Evolutionary conservation across 305 asterid genomes (phyloP), one percentile per base, ranked within the genome.

Genomic region (Fraxinus dipetala): DNA sequence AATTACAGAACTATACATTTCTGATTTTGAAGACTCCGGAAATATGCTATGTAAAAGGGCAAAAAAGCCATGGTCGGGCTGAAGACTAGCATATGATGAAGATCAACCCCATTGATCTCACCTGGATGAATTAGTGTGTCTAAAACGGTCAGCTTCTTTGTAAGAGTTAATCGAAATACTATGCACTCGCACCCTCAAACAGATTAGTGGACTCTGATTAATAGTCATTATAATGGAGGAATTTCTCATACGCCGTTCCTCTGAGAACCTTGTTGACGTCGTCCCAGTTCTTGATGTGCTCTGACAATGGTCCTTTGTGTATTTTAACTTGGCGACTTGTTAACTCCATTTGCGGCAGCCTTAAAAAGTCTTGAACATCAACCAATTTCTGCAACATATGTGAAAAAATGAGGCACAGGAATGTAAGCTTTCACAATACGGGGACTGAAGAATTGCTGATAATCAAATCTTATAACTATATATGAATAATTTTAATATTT

Each of bases 241-340:
- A 92, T 51, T 85, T 88, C 88, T 90, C 94, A 5, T 94, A 94
- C 34, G 72, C 65, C 24, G 98, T 94, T 86, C 98, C 98, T 13
- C 45, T 82, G 36, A 94, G 91, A 69, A 91, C 83, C 84, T 78
- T 86, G 84, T 85, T 85, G 32, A 94, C 93, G 1, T 90, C 93
- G 1, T 87, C 93, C 98, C 97, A 93, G 81, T 94, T 94, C 88
- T 82, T 85, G 67, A 94, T 86, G 83, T 93, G 96, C 14, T 90
- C 91, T 4, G 88, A 82, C 73, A 93, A 81, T 35, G 91, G 84
- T 56, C 98, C 98, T 82, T 79, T 86, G 88, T 95, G 98, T 91
- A 95, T 95, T 91, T 95, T 95, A 3, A 95, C 96, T 86, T 95
- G 98, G 11, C 88, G 90, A 81, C 98, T 93, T 6, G 80, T 90